phyloP scores from a whole-genome alignment of 768 basidiomycete genomes.

The Suillus clintonianus region DNA sequence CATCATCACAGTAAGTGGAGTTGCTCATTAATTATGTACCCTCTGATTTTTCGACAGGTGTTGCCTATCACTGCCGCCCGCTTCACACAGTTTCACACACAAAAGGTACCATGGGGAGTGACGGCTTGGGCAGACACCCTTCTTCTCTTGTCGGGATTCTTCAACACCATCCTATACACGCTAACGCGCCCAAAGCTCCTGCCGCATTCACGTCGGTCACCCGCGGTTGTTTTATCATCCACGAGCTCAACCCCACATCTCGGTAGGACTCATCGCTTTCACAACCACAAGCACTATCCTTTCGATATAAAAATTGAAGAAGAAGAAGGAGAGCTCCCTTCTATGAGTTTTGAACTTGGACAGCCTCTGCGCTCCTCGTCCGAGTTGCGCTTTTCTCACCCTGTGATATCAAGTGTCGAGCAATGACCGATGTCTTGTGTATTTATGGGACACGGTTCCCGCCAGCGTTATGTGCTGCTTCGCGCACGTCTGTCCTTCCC shows the following conservation, averaged over 20 bases:
- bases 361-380: neutral
- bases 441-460: neutral
- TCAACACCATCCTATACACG: slow-evolving; percentile 43
- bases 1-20: slow-evolving; percentile 32
- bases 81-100: slow-evolving; percentile 36
- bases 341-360: neutral
- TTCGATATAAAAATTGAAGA: slow-evolving; percentile 1
- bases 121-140: slow-evolving; percentile 41
- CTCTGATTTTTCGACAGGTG: slow-evolving; percentile 17
- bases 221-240: slow-evolving; percentile 3
- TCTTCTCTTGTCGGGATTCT: slow-evolving; percentile 45
- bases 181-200: slow-evolving; percentile 42
- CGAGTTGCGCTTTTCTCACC: slow-evolving; percentile 3
- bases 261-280: neutral
- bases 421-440: neutral
- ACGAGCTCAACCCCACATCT: neutral
- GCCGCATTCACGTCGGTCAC: slow-evolving; percentile 17
- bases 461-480: neutral
- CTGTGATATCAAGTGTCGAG: neutral
- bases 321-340: neutral
- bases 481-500: neutral
- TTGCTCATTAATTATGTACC: neutral
- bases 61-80: slow-evolving; percentile 45
- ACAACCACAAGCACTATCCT: neutral
- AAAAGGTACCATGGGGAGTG: slow-evolving; percentile 34